Base-by-base conservation (phyloP, 176 grass and related monocot species). In the Aegilops longissima region DNA sequence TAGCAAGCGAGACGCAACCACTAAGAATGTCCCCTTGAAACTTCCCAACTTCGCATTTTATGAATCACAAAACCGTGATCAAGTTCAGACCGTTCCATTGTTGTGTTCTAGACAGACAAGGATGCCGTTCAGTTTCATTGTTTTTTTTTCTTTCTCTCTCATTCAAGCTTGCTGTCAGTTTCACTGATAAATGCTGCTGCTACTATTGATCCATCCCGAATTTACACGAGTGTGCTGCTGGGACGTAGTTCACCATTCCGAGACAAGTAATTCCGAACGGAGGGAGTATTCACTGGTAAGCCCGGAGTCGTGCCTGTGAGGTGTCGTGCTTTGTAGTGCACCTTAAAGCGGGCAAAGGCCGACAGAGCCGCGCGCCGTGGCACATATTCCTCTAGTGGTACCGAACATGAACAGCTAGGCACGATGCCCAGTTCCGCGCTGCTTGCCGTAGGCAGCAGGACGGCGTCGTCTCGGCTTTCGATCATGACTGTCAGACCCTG, bases 391-490 rank as follows among this genome's bases (percentile, higher is more conserved):
- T 61, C 44, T 38, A 47, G 23, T 59, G 68, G 40, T 87, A 63
- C 58, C 39, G 14, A 49, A 14, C 45, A 49, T 4, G 61, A 27
- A 76, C 61, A 69, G 70, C n/a, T 72, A 18, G 49, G 33, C 33
- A 67, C n/a, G 73, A 69, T 39, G 2, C 73, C 62, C 33, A 25
- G 72, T 75, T 29, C 40, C 45, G 10, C 71, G 40, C 66, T 42
- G 84, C 84, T 47, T 23, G 73, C 63, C 77, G 61, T 89, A 17
- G 77, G 59, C 83, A 62, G 52, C 73, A 70, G 73, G 84, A 83
- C 29, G 65, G 27, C 88, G 59, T 79, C 40, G 79, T 52, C 51
- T 68, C 62, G 51, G 71, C 88, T 59, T 45, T 45, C 42, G 10
- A 45, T 12, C 42, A 45, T 12, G 42, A 45, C 42, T 10, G 3